Evolutionary conservation across 805 yeast genomes (phyloP), one percentile per base, ranked within the genome.

Genomic region (Cyberlindnera veronae): DNA sequence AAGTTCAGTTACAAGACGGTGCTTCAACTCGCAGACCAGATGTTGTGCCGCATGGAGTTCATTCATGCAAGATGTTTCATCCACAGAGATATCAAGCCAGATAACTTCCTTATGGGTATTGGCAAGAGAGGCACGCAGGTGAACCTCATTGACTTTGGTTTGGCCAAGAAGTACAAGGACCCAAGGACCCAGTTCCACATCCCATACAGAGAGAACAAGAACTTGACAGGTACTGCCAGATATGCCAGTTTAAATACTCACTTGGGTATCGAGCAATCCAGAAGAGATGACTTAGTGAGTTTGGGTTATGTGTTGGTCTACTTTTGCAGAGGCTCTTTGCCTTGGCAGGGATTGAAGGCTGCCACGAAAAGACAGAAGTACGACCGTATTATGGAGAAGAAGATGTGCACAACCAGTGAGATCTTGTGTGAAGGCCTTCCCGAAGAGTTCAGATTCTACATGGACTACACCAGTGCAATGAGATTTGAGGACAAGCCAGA

Each of bases 331-430:
- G 98, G 99, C 32, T 84, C 95, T 14, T 77, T 91, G 56, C 99
- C 99, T 39, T 91, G 99, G 99, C 99, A 91, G 67, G 99, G 99
- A 4, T 76, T 91, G 57, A 89, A 89, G 66, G 99, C 98, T 29
- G 93, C 91, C 19, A 88, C 96, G 13, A 91, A 91, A 69, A 86
- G 95, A 68, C 97, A 91, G 64, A 91, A 93, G 67, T 91, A 91
- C 66, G 97, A 91, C 67, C 77, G 96, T 47, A 93, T 91, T 55
- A 81, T 91, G 81, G 97, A 91, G 62, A 87, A 86, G 71, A 91
- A 91, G 65, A 79, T 90, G 79, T 79, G 95, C 36, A 87, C 95
- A 8, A 83, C 95, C 19, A 77, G 90, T 29, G 93, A 86, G 57
- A 76, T 80, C 12, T 74, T 91, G 54, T 90, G 96, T 48, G 79